Evolutionary conservation across 768 basidiomycete species (phyloP).

Genomic region (Podaxis rugospora): DNA sequence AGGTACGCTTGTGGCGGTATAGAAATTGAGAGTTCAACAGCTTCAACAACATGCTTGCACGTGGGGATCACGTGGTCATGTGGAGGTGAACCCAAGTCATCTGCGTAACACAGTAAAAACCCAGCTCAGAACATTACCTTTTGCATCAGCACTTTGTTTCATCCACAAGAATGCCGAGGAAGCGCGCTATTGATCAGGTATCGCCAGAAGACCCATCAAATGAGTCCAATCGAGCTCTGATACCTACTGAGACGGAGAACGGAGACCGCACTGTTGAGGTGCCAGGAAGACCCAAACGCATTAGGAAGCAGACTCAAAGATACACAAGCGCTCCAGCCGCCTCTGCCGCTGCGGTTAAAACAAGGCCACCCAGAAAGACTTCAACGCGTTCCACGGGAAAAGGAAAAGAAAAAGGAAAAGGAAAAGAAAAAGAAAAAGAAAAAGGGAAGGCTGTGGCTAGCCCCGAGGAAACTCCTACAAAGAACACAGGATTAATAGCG

Average conservation of each 20-base stretch:
- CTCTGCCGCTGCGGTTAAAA: not conserved
- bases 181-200: not conserved
- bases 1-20: no score
- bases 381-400: not conserved
- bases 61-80: no score
- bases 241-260: not conserved
- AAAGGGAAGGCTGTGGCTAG: not conserved
- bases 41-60: no score
- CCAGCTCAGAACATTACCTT: not conserved
- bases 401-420: not conserved
- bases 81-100: not conserved
- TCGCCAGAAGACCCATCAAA: not conserved
- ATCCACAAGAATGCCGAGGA: not conserved
- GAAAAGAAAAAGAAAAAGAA: not conserved
- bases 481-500: not conserved
- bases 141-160: not conserved
- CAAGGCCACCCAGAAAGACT: not conserved
- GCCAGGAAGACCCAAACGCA: not conserved
- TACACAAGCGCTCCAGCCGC: not conserved
- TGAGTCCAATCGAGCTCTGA: not conserved
- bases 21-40: no score
- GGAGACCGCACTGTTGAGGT: not conserved
- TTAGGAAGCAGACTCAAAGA: not conserved
- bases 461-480: not conserved
- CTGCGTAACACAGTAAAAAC: not conserved